Conservation (phyloP, 139 green algal genomes). For the Chlorella sp. region DNA sequence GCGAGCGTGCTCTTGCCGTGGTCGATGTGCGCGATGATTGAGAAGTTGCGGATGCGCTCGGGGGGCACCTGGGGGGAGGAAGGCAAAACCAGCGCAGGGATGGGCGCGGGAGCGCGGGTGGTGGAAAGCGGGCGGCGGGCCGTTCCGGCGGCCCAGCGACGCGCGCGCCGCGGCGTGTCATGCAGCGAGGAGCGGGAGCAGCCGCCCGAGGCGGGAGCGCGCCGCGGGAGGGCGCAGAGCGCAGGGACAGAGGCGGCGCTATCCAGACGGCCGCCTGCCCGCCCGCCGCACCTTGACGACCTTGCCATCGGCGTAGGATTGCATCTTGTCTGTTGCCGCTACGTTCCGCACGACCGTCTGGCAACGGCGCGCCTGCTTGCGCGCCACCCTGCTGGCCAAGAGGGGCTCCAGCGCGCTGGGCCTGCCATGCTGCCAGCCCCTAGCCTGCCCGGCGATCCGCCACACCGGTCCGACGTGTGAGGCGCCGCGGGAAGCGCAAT, state of each 20-base stretch:
- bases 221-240: neutral
- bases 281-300: slow-evolving; percentile 30
- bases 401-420: too few species aligned
- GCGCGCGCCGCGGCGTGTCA: neutral
- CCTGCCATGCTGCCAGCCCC: too few species aligned
- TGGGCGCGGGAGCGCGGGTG: neutral
- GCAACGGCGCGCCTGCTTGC: too few species aligned
- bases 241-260: slow-evolving; percentile 3
- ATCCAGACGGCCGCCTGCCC: neutral
- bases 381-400: too few species aligned
- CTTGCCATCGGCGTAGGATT: slow-evolving; percentile 13
- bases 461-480: too few species aligned
- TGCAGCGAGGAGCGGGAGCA: neutral
- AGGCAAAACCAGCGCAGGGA: neutral
- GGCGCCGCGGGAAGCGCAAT: too few species aligned
- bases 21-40: slow-evolving; percentile 85
- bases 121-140: neutral
- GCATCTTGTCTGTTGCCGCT: neutral
- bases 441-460: too few species aligned
- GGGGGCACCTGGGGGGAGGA: slow-evolving; percentile 38
- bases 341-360: neutral
- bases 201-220: neutral
- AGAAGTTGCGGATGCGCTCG: slow-evolving; percentile 70
- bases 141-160: neutral
- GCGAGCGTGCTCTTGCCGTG: slow-evolving; percentile 77